Evolutionary conservation across 805 yeast species (phyloP).

Genomic region (Lipomyces spencermartinsiae): DNA sequence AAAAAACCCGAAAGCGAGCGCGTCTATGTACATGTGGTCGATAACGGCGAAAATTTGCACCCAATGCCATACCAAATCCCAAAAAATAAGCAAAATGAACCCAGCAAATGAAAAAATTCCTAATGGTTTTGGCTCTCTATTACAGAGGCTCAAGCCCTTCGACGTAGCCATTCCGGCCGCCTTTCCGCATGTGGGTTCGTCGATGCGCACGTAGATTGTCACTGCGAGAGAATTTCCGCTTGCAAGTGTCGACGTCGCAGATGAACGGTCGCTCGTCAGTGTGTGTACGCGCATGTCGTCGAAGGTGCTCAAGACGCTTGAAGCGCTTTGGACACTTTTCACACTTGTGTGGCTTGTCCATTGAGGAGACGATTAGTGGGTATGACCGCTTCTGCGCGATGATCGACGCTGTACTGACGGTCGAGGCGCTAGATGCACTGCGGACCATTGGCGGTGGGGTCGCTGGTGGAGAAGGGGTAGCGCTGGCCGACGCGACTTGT

Average conservation of each 20-base stretch:
- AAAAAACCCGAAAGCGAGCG: neutral
- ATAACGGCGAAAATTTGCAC: neutral
- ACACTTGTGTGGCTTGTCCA: constrained; percentile 48
- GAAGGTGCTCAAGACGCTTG: constrained; percentile 52
- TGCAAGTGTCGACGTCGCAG: constrained; percentile 40
- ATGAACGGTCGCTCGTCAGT: constrained; percentile 76
- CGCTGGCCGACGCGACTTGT: constrained; percentile 25
- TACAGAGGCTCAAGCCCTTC: constrained; percentile 44
- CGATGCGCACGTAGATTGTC: constrained; percentile 82
- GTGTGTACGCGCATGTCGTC: constrained; percentile 73
- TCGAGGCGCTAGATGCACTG: constrained; percentile 21
- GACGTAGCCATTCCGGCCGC: constrained; percentile 52
- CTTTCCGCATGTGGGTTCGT: constrained; percentile 63
- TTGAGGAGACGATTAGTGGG: constrained; percentile 33
- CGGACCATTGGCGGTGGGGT: constrained; percentile 35
- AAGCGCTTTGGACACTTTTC: constrained; percentile 47
- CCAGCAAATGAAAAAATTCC: neutral
- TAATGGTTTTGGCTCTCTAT: neutral
- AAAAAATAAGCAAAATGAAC: neutral
- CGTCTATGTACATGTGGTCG: neutral
- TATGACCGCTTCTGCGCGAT: constrained; percentile 12
- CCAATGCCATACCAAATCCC: constrained; percentile 7
- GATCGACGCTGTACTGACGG: constrained; percentile 9
- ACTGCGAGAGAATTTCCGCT: constrained; percentile 42
- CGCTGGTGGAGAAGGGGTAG: constrained; percentile 36